Conservation (phyloP, 2,329 filamentous ascomycete species). For the Nemania sp. region DNA sequence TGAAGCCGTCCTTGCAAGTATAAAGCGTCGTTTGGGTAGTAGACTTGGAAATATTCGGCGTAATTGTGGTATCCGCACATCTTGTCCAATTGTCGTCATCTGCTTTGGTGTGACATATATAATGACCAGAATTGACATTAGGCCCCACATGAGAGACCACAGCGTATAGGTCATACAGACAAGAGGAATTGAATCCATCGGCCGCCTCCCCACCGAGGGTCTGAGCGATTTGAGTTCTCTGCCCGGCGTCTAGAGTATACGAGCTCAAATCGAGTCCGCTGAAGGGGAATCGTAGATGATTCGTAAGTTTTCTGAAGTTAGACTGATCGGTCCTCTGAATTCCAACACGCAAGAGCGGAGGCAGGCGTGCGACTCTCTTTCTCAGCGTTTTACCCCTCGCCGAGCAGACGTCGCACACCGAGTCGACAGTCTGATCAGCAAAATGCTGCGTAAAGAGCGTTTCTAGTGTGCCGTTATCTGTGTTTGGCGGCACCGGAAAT, state of each 20-base stretch:
- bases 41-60: not conserved
- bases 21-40: not conserved
- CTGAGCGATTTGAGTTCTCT: slow-evolving; percentile 23
- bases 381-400: slow-evolving; percentile 7
- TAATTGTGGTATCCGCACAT: slow-evolving; percentile 48
- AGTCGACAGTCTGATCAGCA: not conserved
- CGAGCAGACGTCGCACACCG: slow-evolving; percentile 19
- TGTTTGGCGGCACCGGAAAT: not conserved
- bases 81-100: slow-evolving; percentile 51
- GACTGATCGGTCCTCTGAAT: slow-evolving; percentile 43
- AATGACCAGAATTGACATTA: slow-evolving; percentile 74
- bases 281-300: slow-evolving; percentile 75
- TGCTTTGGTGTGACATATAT: slow-evolving; percentile 71
- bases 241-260: slow-evolving; percentile 34
- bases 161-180: slow-evolving; percentile 82
- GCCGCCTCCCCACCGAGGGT: slow-evolving; percentile 43
- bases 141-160: slow-evolving; percentile 77
- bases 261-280: slow-evolving; percentile 62
- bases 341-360: slow-evolving; percentile 75
- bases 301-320: slow-evolving; percentile 65
- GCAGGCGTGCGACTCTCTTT: slow-evolving; percentile 20
- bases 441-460: slow-evolving; percentile 7
- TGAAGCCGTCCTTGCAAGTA: not conserved
- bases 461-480: slow-evolving; percentile 6
- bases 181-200: slow-evolving; percentile 49